Percentiles rank a stretch among this genome's conserved stretches.
These are phyloP conservation scores for Purpureocillium takamizusanense DNA, from an alignment of 2,329 filamentous ascomycete genomes.

Conservation along the genomic window DNA sequence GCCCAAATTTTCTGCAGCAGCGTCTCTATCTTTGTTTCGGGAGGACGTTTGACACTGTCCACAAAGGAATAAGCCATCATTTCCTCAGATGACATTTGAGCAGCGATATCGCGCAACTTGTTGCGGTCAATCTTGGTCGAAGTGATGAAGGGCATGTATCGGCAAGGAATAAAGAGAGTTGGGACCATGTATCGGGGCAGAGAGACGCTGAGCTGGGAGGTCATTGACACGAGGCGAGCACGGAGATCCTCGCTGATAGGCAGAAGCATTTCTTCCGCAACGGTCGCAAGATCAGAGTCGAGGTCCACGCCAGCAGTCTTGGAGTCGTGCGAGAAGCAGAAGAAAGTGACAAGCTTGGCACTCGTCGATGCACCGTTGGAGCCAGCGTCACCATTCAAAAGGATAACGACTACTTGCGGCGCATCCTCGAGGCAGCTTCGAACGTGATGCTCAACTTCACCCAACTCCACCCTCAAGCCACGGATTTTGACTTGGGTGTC, in stretches of 20 bases:
- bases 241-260: neutral
- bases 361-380: neutral
- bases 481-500: conserved; percentile 11
- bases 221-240: neutral
- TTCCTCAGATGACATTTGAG: neutral
- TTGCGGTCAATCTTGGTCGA: conserved; percentile 11
- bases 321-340: conserved; percentile 1
- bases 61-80: neutral
- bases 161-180: conserved; percentile 5
- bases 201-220: neutral
- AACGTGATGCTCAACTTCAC: conserved; percentile 7
- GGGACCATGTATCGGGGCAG: conserved; percentile 10
- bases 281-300: neutral
- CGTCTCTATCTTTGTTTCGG: neutral
- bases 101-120: neutral
- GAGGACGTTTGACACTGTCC: conserved; percentile 1
- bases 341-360: neutral
- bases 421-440: neutral
- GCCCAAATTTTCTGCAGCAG: conserved; percentile 5
- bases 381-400: neutral
- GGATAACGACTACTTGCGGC: neutral
- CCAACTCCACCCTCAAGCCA: conserved; percentile 10
- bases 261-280: neutral
- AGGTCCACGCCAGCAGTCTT: conserved; percentile 1
- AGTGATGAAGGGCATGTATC: conserved; percentile 7